Evolutionary conservation across 176 grass and related monocot species (phyloP), one percentile per base, ranked within the genome.

Genomic region (Secale cereale): DNA sequence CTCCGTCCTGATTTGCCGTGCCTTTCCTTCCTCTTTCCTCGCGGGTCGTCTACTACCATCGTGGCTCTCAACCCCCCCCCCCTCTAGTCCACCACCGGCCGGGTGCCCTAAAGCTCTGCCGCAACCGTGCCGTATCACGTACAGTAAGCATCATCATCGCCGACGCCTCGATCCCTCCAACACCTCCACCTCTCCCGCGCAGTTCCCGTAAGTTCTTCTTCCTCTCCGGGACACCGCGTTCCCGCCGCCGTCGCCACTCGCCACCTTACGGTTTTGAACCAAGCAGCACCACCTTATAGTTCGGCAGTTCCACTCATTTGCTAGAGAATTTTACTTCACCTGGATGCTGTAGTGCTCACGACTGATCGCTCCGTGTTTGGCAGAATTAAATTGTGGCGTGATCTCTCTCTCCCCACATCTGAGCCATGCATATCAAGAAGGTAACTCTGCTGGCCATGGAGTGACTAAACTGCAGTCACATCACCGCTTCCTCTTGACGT

Each of bases 401-500:
- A 86, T 72, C 80, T 59, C 60, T 39, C 43, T 46, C 16, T 6
- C 14, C 10, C 40, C 26, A 0, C 7, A 14, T 20, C 65, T 83
- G 0, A n/a, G 50, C 29, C 39, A 97, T 97, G 94, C 86, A 94
- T 79, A 97, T 97, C 59, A 97, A 97, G 86, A 94, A 92, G 90
- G 94, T 92, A 87, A 30, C 23, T 76, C 7, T 81, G 15, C 57
- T 62, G 2, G 3, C 40, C 8, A 37, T 37, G 35, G 35, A 7
- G 7, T 37, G 35, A 37, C 8, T 37, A 8, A 45, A 45, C 41
- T 14, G 3, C 3, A 1, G 12, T 14, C 26, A 36, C 29, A 27
- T 86, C 33, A 2, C 3, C 27, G 30, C 25, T 78, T 74, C 37
- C 3, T n/a, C 3, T 15, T 39, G 36, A 74, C 64, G 54, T 57